Evolutionary conservation across 805 yeast genomes (phyloP).

Genomic region (Cyberlindnera amylophila): DNA sequence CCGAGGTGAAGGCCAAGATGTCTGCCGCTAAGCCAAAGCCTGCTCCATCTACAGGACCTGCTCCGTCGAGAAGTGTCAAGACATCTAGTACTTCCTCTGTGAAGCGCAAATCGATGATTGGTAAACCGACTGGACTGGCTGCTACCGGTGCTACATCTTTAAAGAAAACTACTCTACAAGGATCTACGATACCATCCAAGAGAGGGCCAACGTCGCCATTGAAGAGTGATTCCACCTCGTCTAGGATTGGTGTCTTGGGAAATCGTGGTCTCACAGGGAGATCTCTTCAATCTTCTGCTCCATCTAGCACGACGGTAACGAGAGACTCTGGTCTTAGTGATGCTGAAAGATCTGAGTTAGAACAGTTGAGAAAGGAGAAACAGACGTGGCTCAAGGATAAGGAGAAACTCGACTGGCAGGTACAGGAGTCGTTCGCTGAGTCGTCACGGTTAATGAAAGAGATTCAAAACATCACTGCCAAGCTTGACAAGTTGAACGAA

Average conservation of each 20-base stretch:
- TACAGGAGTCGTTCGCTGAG: conserved; percentile 29
- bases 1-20: conserved; percentile 46
- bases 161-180: conserved; percentile 9
- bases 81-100: conserved; percentile 5
- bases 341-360: conserved; percentile 40
- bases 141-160: conserved; percentile 12
- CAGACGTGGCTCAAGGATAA: conserved; percentile 31
- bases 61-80: conserved; percentile 9
- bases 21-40: conserved; percentile 24
- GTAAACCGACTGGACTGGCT: conserved; percentile 12
- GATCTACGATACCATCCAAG: conserved; percentile 54
- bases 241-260: conserved; percentile 19
- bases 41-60: conserved; percentile 21
- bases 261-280: conserved; percentile 40
- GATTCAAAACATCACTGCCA: conserved; percentile 17
- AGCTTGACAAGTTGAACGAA: conserved; percentile 41
- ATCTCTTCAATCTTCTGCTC: conserved; percentile 33
- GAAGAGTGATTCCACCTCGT: conserved; percentile 35
- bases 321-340: conserved; percentile 13
- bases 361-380: conserved; percentile 50
- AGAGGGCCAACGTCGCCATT: conserved; percentile 71
- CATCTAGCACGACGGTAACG: conserved; percentile 11
- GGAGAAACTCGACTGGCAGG: conserved; percentile 28
- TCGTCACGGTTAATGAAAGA: conserved; percentile 27
- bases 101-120: conserved; percentile 15